Conservation (phyloP, 2,329 filamentous ascomycete genomes). For the Bimuria novae-zelandiae region DNA sequence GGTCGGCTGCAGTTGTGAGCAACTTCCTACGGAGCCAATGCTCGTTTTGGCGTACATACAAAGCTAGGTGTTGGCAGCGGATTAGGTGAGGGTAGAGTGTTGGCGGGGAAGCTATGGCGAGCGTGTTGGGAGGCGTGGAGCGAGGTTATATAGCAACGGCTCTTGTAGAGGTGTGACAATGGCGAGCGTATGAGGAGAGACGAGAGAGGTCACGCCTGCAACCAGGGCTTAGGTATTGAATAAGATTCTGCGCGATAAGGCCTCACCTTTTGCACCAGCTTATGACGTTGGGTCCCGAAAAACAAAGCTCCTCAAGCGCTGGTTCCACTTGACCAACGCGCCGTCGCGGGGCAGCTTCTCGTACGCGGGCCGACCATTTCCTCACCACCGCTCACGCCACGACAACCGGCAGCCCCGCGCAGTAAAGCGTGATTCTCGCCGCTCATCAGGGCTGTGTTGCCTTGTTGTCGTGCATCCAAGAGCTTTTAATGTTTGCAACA, state of each 20-base stretch:
- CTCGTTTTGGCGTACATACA: background rate
- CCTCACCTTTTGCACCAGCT: background rate
- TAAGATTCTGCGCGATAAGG: conserved; percentile 5
- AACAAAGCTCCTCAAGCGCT: conserved; percentile 9
- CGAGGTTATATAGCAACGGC: background rate
- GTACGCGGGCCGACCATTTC: conserved; percentile 2
- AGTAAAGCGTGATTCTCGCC: background rate
- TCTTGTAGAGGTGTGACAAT: background rate
- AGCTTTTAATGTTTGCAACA: background rate
- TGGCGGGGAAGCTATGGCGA: background rate
- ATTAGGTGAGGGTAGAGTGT: background rate
- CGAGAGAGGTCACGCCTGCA: background rate
- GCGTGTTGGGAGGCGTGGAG: background rate
- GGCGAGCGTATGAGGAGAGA: conserved; percentile 2
- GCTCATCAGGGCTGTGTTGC: background rate
- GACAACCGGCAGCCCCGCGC: background rate
- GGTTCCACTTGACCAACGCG: background rate
- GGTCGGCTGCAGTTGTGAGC: background rate
- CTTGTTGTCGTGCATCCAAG: background rate
- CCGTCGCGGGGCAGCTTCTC: background rate
- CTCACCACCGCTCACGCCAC: conserved; percentile 5
- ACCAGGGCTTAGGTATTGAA: background rate
- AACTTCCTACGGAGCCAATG: background rate
- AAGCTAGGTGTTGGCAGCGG: background rate
- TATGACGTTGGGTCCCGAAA: conserved; percentile 10